Evolutionary conservation across 2,329 filamentous ascomycete species (phyloP).

Genomic region (Dactylellina leptospora): DNA sequence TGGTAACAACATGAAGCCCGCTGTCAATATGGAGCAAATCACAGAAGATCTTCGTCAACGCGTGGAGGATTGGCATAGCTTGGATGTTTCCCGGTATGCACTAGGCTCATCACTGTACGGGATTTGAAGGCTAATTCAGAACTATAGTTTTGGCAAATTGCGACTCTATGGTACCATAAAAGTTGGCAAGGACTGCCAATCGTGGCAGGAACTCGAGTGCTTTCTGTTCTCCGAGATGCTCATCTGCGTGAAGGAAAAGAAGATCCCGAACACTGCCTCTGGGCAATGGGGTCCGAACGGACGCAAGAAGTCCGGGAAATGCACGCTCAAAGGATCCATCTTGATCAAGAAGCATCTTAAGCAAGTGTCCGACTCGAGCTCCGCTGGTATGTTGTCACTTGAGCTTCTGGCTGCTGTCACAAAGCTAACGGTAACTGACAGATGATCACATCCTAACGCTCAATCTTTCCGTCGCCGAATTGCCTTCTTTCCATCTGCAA

Average conservation of each 20-base stretch:
- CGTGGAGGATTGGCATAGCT: constrained; percentile 98
- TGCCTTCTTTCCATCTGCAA: constrained; percentile 91
- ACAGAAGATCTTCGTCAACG: constrained; percentile 83
- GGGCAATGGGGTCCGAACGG: constrained; percentile 72
- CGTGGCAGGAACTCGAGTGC: constrained; percentile 97
- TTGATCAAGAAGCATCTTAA: constrained; percentile 98
- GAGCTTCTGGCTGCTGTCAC: background rate
- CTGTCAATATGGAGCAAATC: constrained; percentile 73
- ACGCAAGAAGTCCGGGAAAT: constrained; percentile 74
- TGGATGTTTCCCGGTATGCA: constrained; percentile 81
- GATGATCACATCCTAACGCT: constrained; percentile 88
- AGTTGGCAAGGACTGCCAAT: constrained; percentile 93
- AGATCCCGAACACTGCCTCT: constrained; percentile 65
- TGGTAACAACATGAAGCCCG: constrained; percentile 16
- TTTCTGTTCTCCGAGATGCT: constrained; percentile 99
- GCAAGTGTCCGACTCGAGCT: constrained; percentile 75
- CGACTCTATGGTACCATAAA: constrained; percentile 87
- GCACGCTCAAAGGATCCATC: constrained; percentile 95
- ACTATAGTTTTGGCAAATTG: constrained; percentile 81
- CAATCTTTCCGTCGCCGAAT: constrained; percentile 86
- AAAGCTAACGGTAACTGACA: constrained; percentile 57
- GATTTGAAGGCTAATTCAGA: background rate
- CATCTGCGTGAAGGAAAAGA: constrained; percentile 99
- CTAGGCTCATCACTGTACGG: too few species aligned
- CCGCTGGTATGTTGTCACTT: constrained; percentile 59